Percentiles rank a stretch among this genome's conserved stretches.
Evolutionary conservation across 148 eudicot genomes (phyloP).

Genomic region (Fagopyrum homotropicum): DNA sequence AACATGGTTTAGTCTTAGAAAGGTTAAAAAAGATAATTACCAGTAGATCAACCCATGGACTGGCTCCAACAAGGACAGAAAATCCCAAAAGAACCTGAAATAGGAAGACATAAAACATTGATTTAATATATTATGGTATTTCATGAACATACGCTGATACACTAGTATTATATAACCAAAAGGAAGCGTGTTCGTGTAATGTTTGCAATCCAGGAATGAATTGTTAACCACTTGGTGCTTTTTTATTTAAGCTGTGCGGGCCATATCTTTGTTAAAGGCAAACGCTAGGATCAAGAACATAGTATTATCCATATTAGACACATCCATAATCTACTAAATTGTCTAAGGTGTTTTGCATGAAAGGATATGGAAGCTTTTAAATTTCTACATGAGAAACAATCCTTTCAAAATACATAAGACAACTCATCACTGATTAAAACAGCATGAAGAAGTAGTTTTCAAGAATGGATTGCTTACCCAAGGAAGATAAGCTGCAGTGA

Average conservation of each 20-base stretch:
- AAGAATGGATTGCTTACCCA: conserved; percentile 49
- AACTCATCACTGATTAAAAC: not conserved
- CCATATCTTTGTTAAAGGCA: not conserved
- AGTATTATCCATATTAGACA: not conserved
- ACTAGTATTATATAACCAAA: not conserved
- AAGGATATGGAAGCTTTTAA: not conserved
- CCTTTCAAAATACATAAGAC: not conserved
- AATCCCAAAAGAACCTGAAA: conserved; percentile 89
- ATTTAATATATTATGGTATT: not conserved
- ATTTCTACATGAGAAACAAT: not conserved
- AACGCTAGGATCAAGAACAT: not conserved
- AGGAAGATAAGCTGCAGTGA: conserved; percentile 96
- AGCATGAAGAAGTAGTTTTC: not conserved
- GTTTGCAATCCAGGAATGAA: not conserved
- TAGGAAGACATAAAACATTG: not conserved
- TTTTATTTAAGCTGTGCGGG: not conserved
- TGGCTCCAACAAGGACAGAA: conserved; percentile 94
- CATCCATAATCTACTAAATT: not conserved
- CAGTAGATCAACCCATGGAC: conserved; percentile 98
- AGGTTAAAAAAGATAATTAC: conserved; percentile 25
- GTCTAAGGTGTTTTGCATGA: not conserved
- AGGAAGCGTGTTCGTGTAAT: not conserved
- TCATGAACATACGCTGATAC: not conserved
- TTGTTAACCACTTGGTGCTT: not conserved
- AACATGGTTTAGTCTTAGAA: not conserved